Evolutionary conservation across 2,329 filamentous ascomycete species (phyloP).

Genomic region (Colletotrichum sansevieriae): DNA sequence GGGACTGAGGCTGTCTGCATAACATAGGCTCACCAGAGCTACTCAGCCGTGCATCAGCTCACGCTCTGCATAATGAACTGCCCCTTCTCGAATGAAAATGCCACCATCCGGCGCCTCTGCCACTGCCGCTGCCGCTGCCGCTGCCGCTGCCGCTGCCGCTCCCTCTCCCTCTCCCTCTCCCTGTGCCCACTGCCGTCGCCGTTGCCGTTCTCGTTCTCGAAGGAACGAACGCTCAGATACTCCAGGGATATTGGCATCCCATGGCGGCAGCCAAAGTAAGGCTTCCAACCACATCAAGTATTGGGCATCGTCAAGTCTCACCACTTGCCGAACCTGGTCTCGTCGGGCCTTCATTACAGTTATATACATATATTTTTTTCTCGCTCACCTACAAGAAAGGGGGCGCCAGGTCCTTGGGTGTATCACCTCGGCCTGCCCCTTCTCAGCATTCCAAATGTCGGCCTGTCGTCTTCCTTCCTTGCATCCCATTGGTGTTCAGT

Average conservation of each 20-base stretch:
- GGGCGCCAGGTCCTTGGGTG: conserved; percentile 17
- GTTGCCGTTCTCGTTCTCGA: conserved; percentile 1
- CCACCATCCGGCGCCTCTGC: conserved; percentile 8
- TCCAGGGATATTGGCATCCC: conserved; percentile 3
- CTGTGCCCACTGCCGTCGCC: background rate
- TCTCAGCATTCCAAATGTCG: conserved; percentile 34
- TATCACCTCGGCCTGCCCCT: conserved; percentile 25
- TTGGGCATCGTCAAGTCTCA: conserved; percentile 41
- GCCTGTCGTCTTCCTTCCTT: conserved; percentile 27
- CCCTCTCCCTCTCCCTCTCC: too few species aligned
- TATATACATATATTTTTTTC: background rate
- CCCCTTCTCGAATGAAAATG: conserved; percentile 15
- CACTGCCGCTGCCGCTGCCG: conserved; percentile 6
- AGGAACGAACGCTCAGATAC: conserved; percentile 23
- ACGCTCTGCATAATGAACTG: background rate
- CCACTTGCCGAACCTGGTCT: conserved; percentile 29
- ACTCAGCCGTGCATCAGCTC: conserved; percentile 12
- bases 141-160: background rate
- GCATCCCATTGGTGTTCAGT: conserved; percentile 27
- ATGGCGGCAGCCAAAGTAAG: conserved; percentile 28
- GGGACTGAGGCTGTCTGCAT: conserved; percentile 8
- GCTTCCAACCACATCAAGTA: conserved; percentile 26
- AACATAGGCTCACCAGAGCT: background rate
- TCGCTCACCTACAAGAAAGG: conserved; percentile 20
- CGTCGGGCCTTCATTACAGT: conserved; percentile 3